Base-by-base conservation (phyloP, 2,329 filamentous ascomycete genomes). In the Pseudocercospora eumusae region DNA sequence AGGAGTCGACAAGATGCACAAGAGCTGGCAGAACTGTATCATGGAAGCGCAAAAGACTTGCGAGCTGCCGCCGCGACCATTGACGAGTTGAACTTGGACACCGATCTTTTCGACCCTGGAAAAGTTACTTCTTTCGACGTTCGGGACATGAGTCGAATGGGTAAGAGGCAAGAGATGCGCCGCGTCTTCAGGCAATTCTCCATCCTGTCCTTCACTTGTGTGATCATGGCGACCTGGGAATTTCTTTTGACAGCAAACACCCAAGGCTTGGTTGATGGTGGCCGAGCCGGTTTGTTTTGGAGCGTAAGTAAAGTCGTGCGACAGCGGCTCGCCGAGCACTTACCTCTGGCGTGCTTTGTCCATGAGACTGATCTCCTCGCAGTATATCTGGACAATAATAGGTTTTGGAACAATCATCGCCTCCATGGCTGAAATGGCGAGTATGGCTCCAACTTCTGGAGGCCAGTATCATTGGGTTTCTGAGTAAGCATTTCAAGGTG, bases 191-290 rank as follows among this genome's bases (percentile, higher is more conserved):
- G 77, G 4, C 79, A 80, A 64, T 67, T 81, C 53, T 79, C 80
- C 1, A 81, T 81, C 10, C 69, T 84, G n/a, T 79, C 79, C 1
- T 83, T 83, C 58, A 79, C 78, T 21, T 80, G 80, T 60, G 79
- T 81, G 9, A 76, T 82, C 44, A 78, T 83, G 70, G 79, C 78
- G 45, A 83, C 82, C 0, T 84, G 82, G 82, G 82, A 85, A 66
- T 77, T 78, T 15, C 71, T 78, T 4, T 68, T 82, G 3, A 74
- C 75, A 68, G 77, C 65, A 4, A 70, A 70, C 49, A 68, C 61
- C 4, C 68, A 70, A 58, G 65, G 62, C 3, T 47, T 67, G 45
- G 65, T 66, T 5, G 60, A 62, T 50, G 65, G 65, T 9, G 65
- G 65, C 4, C 54, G 62, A 52, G 62, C 62, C 15, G 65, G 65